Conservation (phyloP, 768 basidiomycete species). For the Hygrophorus russula region DNA sequence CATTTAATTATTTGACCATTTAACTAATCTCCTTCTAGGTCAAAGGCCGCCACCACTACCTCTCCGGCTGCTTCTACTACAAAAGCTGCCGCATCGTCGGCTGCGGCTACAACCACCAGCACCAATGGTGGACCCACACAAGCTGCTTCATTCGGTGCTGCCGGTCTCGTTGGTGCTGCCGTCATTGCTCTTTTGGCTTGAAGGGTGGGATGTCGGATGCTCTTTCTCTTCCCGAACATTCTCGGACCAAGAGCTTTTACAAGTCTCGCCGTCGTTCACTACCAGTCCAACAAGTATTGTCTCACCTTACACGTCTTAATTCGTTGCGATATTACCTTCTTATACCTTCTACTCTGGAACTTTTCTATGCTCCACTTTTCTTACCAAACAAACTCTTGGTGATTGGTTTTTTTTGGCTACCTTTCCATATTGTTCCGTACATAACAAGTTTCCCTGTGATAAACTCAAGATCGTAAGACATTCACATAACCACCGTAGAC, state of each 20-base stretch:
- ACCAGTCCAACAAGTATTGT: too few relatives aligned
- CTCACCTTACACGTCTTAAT: too few relatives aligned
- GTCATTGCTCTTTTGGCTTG: slow-evolving; percentile 31
- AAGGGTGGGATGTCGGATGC: slow-evolving; percentile 7
- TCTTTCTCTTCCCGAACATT: too few relatives aligned
- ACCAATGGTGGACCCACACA: slow-evolving; percentile 18
- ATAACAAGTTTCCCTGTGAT: too few relatives aligned
- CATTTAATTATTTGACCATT: too few relatives aligned
- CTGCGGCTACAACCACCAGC: not conserved
- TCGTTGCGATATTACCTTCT: too few relatives aligned
- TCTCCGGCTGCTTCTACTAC: slow-evolving; percentile 3
- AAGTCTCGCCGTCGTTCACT: too few relatives aligned
- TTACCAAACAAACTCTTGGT: not conserved
- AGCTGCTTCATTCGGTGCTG: slow-evolving; percentile 25
- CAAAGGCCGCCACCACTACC: slow-evolving; percentile 6
- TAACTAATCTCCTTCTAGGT: not conserved
- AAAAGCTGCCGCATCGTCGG: not conserved
- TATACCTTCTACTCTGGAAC: not conserved
- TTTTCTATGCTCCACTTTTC: slow-evolving; percentile 5
- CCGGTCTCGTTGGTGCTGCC: slow-evolving; percentile 31
- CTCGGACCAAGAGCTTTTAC: too few relatives aligned
- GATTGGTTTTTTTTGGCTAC: too few relatives aligned
- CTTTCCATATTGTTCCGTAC: too few relatives aligned
- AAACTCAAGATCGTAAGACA: too few relatives aligned
- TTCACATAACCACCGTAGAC: too few relatives aligned